These are phyloP conservation scores for Colletotrichum trifolii DNA, from an alignment of 2,329 filamentous ascomycete genomes.

Conservation along the genomic window DNA sequence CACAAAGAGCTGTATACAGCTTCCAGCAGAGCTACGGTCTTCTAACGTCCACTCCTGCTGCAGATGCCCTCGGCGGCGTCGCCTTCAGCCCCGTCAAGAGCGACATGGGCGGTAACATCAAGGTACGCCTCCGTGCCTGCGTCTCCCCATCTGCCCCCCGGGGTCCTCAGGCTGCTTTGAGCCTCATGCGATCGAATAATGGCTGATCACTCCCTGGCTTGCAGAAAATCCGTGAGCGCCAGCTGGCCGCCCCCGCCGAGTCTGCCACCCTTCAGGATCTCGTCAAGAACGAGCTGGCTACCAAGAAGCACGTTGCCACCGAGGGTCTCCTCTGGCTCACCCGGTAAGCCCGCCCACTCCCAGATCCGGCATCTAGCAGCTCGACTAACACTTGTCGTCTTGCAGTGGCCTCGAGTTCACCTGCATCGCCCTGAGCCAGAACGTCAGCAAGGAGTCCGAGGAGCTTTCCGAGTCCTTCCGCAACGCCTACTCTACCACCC, in stretches of 20 bases:
- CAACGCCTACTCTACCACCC: constrained; percentile 82
- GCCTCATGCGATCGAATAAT: background rate
- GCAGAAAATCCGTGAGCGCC: constrained; percentile 89
- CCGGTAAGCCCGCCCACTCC: constrained; percentile 67
- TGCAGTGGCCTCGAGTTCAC: constrained; percentile 93
- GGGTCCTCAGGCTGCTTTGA: background rate
- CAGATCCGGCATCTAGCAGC: background rate
- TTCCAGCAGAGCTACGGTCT: background rate
- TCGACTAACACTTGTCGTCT: constrained; percentile 13
- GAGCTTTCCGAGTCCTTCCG: constrained; percentile 92
- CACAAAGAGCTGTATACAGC: background rate
- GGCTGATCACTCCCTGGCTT: background rate
- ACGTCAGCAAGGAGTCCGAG: constrained; percentile 73
- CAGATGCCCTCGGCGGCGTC: constrained; percentile 73
- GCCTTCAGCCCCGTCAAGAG: constrained; percentile 92
- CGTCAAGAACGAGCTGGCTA: constrained; percentile 86
- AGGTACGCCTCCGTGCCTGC: constrained; percentile 63
- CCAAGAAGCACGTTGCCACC: constrained; percentile 87
- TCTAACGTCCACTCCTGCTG: constrained; percentile 9
- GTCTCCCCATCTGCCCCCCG: background rate
- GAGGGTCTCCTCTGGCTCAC: constrained; percentile 93
- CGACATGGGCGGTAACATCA: constrained; percentile 92
- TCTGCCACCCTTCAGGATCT: constrained; percentile 89
- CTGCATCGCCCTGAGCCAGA: constrained; percentile 82
- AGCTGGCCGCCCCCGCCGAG: constrained; percentile 79